These are phyloP conservation scores for Botryotinia globosa DNA, from an alignment of 2,329 filamentous ascomycete genomes.

Conservation along the genomic window DNA sequence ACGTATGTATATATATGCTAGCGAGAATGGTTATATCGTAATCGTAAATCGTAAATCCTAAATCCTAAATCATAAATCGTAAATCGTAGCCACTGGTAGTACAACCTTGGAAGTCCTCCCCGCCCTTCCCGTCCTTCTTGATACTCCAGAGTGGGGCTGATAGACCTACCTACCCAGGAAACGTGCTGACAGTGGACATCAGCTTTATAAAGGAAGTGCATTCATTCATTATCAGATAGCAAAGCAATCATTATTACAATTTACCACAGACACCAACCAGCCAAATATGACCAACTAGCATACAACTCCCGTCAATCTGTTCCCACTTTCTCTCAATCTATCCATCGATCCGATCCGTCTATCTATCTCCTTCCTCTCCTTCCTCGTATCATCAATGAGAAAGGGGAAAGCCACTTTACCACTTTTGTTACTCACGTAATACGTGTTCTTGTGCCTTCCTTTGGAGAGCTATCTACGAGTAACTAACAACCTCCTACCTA, in stretches of 20 bases:
- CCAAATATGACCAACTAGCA: background rate
- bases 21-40: too few species aligned
- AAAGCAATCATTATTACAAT: background rate
- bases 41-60: too few species aligned
- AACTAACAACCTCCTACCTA: background rate
- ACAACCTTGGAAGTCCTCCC: background rate
- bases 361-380: background rate
- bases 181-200: background rate
- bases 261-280: background rate
- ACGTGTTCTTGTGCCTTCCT: slow-evolving; percentile 14
- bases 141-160: slow-evolving; percentile 6
- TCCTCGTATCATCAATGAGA: background rate
- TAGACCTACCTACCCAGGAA: background rate
- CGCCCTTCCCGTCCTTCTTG: slow-evolving; percentile 3
- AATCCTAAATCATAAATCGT: too few species aligned
- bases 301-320: background rate
- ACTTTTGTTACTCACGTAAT: background rate
- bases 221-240: background rate
- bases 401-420: background rate
- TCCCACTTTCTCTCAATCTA: slow-evolving; percentile 10
- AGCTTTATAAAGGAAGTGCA: background rate
- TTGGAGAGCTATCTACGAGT: background rate
- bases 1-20: background rate
- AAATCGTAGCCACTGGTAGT: background rate
- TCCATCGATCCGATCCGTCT: background rate